Conservation (phyloP, 768 basidiomycete genomes). For the Naganishia vaughanmartiniae region DNA sequence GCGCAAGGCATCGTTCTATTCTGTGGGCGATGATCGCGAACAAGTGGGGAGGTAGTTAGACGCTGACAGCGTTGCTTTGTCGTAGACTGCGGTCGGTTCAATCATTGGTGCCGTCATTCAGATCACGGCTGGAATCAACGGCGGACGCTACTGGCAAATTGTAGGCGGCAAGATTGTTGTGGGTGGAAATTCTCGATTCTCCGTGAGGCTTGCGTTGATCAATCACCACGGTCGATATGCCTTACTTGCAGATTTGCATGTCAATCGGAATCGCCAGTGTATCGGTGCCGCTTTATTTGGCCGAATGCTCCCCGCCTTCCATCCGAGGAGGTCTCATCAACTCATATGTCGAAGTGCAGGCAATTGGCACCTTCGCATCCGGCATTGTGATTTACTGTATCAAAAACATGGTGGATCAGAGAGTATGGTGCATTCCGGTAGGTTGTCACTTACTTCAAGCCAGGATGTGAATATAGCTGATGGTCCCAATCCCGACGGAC, state of each 20-base stretch:
- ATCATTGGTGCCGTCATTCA: slow-evolving; percentile 29
- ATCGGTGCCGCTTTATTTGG: slow-evolving; percentile 21
- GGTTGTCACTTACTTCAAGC: neutral
- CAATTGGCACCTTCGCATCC: neutral
- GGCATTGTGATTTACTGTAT: slow-evolving; percentile 1
- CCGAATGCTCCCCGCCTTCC: slow-evolving; percentile 18
- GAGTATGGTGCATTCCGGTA: slow-evolving; percentile 2
- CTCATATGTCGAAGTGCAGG: slow-evolving; percentile 22
- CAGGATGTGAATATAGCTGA: too few species aligned
- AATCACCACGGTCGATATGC: too few species aligned
- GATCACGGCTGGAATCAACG: slow-evolving; percentile 24
- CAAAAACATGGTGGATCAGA: neutral
- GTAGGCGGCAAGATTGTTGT: slow-evolving; percentile 31
- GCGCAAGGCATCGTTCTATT: slow-evolving; percentile 16
- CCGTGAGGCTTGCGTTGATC: too few species aligned
- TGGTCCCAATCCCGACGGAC: too few species aligned
- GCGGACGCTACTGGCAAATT: slow-evolving; percentile 32
- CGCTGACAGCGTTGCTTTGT: too few species aligned
- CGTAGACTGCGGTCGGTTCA: slow-evolving; percentile 16
- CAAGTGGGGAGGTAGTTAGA: too few species aligned
- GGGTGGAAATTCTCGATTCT: too few species aligned
- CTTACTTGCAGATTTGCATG: slow-evolving; percentile 8
- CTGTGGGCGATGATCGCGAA: too few species aligned
- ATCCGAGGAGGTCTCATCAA: slow-evolving; percentile 21
- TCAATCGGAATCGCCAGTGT: slow-evolving; percentile 28